A percentile compares a stretch with the other conserved stretches of the same genome.
phyloP scores from a whole-genome alignment of 352 stramenopile species.

The Pythium scleroteichum region DNA sequence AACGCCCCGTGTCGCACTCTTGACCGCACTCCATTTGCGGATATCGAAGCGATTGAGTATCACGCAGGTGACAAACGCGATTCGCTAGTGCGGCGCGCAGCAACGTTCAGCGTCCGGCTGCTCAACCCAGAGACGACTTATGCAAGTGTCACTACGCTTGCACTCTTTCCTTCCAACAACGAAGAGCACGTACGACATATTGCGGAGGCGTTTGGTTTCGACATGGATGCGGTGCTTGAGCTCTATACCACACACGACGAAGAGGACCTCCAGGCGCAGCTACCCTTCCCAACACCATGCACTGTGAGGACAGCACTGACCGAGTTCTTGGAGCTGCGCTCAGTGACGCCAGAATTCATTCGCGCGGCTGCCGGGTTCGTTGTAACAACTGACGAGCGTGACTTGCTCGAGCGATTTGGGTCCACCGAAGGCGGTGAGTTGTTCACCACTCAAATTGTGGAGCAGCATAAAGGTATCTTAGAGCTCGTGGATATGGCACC shows the following conservation, averaged over 20 bases:
- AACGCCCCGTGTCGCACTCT: constrained; percentile 22
- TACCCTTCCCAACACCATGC: constrained; percentile 90
- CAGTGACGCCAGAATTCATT: constrained; percentile 40
- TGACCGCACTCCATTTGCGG: constrained; percentile 18
- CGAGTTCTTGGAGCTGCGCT: constrained; percentile 90
- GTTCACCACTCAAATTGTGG: constrained; percentile 82
- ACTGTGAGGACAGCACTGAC: constrained; percentile 87
- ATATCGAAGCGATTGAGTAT: constrained; percentile 15
- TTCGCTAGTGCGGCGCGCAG: neutral
- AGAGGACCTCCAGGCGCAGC: constrained; percentile 20
- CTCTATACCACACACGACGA: constrained; percentile 29
- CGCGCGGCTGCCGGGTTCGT: constrained; percentile 54
- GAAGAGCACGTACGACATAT: constrained; percentile 64
- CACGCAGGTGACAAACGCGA: neutral
- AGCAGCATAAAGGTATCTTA: constrained; percentile 66
- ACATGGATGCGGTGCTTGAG: constrained; percentile 86
- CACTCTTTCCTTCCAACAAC: constrained; percentile 78
- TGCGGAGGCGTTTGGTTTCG: constrained; percentile 63
- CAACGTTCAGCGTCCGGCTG: constrained; percentile 56
- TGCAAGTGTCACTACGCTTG: constrained; percentile 86
- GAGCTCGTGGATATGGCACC: constrained; percentile 78
- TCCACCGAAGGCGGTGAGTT: constrained; percentile 72
- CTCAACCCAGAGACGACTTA: constrained; percentile 62
- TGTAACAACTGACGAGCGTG: constrained; percentile 39
- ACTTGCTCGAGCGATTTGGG: constrained; percentile 45